Evolutionary conservation across 768 basidiomycete genomes (phyloP), one percentile per base, ranked within the genome.

Genomic region (Paxillus rubicundulus): DNA sequence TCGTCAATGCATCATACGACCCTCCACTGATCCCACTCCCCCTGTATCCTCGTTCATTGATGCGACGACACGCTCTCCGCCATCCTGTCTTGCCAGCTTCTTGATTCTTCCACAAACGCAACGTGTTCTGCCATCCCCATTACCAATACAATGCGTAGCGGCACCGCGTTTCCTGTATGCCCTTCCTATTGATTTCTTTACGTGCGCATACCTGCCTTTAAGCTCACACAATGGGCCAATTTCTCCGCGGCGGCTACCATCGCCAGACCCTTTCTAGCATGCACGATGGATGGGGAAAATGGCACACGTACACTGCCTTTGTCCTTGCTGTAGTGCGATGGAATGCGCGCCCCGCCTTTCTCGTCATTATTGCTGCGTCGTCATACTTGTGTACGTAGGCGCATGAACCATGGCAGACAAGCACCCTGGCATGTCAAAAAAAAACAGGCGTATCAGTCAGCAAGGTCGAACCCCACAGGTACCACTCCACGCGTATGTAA

Each of bases 91-190:
- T n/a, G n/a, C n/a, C n/a, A n/a, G n/a, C n/a, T n/a, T n/a, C n/a
- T n/a, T n/a, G 46, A 48, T 53, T 48, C 24, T 48, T 36, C 13
- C 38, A 13, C 30, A 8, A 17, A 10, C 27, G 40, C 57, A 62
- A 57, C 65, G 64, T 62, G 64, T 59, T 24, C 53, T 52, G 50
- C 55, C 48, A 42, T 45, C 18, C 44, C 27, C 27, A 41, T 41
- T 27, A 49, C 46, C 24, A 46, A 50, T n/a, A 24, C 57, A 48
- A 49, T 57, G 49, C 56, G 49, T 57, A 59, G 43, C 55, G 57
- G 57, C 53, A 59, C 64, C 64, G 64, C 59, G 9, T 62, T 45
- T 34, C 54, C 63, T 61, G 63, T 60, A 50, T 36, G 30, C 38
- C 33, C 24, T 38, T 20, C 41, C 21, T 18, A 33, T 32, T 49